Conservation (phyloP, 768 basidiomycete species). For the Coprinopsis cinerea region DNA sequence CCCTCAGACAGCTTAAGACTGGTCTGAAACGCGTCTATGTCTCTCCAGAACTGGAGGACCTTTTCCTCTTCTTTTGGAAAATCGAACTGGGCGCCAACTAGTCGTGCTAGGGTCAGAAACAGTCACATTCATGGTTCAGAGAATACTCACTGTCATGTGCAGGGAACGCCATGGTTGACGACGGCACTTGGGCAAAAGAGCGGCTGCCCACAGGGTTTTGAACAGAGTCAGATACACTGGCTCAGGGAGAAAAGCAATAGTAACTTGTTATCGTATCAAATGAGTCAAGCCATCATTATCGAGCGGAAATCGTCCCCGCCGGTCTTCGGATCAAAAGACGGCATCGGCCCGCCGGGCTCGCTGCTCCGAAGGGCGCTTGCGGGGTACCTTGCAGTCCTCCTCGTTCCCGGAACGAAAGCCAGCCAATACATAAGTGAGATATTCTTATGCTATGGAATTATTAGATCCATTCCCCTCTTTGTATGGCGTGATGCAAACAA, state of each 20-base stretch:
- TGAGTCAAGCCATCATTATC: slow-evolving; percentile 1
- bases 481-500: too few species aligned
- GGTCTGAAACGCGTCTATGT: slow-evolving; percentile 97
- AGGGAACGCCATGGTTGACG: slow-evolving; percentile 52
- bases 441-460: too few species aligned
- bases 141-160: slow-evolving; percentile 61
- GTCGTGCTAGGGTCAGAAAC: slow-evolving; percentile 7
- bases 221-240: slow-evolving; percentile 5
- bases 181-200: neutral
- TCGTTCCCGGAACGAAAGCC: too few species aligned
- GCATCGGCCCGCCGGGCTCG: too few species aligned
- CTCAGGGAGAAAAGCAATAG: neutral
- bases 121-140: slow-evolving; percentile 2
- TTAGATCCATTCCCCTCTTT: too few species aligned
- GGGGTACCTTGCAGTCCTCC: too few species aligned
- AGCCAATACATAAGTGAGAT: too few species aligned
- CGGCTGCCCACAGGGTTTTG: neutral
- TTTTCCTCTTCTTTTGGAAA: slow-evolving; percentile 89
- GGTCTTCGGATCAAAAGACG: too few species aligned
- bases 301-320: too few species aligned
- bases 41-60: slow-evolving; percentile 85
- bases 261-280: neutral
- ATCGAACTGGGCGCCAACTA: slow-evolving; percentile 73
- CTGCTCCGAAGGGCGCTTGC: too few species aligned
- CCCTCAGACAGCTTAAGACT: slow-evolving; percentile 90